Conservation (phyloP, 2,329 filamentous ascomycete species). For the Falciphora oryzae region DNA sequence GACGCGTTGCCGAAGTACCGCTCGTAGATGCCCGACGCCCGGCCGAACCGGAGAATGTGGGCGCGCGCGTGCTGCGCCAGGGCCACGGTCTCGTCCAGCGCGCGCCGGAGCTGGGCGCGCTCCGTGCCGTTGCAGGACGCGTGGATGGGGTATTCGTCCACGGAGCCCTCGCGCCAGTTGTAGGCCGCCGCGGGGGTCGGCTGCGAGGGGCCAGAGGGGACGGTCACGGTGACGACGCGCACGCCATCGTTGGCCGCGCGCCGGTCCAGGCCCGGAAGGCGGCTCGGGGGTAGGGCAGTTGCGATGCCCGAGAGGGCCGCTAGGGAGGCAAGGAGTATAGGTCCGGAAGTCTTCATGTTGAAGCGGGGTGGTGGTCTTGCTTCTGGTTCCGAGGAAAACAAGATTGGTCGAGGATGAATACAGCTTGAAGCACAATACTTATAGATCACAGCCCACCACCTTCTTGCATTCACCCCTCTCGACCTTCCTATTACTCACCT, state of each 20-base stretch:
- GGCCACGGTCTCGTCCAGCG: constrained; percentile 50
- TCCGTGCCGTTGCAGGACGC: constrained; percentile 61
- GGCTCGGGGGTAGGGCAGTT: not conserved
- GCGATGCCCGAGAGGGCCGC: not conserved
- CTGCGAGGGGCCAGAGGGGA: not conserved
- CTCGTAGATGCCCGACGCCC: constrained; percentile 50
- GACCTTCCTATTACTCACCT: not conserved
- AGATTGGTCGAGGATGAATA: not conserved
- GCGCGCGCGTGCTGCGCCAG: constrained; percentile 57
- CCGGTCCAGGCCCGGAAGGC: not conserved
- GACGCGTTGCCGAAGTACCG: constrained; percentile 62
- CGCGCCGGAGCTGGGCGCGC: constrained; percentile 46
- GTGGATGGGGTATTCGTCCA: constrained; percentile 45
- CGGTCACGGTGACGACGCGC: not conserved
- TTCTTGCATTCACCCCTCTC: not conserved
- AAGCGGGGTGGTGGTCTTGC: not conserved
- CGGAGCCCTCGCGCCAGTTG: constrained; percentile 18
- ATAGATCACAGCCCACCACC: not conserved
- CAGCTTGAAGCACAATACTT: not conserved
- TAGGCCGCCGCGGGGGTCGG: constrained; percentile 6
- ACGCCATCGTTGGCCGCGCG: not conserved
- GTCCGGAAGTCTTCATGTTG: constrained; percentile 5
- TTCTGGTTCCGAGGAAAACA: not conserved
- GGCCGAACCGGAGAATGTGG: constrained; percentile 53
- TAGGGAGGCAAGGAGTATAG: constrained; percentile 1